Evolutionary conservation across 2,329 filamentous ascomycete species (phyloP).

Genomic region (Ophiobolus disseminans): DNA sequence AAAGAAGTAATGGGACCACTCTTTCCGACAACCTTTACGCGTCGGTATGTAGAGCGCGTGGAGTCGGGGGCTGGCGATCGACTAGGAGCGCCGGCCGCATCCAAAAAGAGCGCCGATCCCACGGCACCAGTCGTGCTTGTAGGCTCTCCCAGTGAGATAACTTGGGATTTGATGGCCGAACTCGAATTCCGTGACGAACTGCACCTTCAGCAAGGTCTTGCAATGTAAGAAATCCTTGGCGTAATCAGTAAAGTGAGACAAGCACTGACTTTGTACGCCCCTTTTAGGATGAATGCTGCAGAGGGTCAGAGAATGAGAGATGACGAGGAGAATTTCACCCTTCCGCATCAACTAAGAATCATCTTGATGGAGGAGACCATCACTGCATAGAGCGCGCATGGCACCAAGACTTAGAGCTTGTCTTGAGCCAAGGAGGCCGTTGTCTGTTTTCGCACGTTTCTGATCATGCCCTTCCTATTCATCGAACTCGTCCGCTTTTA

Average conservation of each 20-base stretch:
- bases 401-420: no score
- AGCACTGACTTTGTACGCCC: background rate
- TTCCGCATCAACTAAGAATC: conserved; percentile 17
- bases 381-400: background rate
- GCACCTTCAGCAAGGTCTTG: conserved; percentile 30
- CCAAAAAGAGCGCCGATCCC: conserved; percentile 12
- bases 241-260: conserved; percentile 8
- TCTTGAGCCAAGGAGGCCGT: no score
- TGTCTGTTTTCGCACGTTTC: no score
- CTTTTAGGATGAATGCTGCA: no score
- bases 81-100: conserved; percentile 19
- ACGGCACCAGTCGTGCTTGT: conserved; percentile 28
- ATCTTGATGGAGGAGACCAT: conserved; percentile 19
- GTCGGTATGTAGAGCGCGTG: conserved; percentile 24
- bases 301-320: conserved; percentile 25
- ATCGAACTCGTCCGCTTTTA: no score
- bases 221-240: no score
- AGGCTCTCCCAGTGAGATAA: conserved; percentile 21
- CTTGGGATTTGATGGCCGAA: conserved; percentile 29
- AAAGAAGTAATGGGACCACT: conserved; percentile 24
- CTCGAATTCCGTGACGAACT: conserved; percentile 32
- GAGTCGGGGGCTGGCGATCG: conserved; percentile 26
- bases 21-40: conserved; percentile 9
- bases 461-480: no score
- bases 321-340: conserved; percentile 29